Percentiles rank a stretch among this genome's conserved stretches.
phyloP scores from a whole-genome alignment of 495 filamentous ascomycete species.

The Aspergillus coremiiformis region DNA sequence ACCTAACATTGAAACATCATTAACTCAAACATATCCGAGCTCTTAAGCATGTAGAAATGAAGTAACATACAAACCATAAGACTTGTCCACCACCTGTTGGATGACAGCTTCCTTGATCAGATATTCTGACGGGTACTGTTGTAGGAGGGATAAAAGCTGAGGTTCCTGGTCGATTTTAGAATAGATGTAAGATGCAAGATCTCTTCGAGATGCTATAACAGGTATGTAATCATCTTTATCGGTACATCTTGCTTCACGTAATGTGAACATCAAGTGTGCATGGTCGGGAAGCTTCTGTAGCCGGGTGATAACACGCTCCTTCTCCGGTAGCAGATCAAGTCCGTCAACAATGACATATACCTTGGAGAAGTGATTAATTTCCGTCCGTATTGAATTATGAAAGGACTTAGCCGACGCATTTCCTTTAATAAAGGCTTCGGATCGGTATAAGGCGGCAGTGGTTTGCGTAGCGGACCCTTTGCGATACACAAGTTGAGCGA shows the following conservation, averaged over 20 bases:
- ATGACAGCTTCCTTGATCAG: no score
- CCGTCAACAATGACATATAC: slow-evolving; percentile 30
- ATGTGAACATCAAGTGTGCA: slow-evolving; percentile 27
- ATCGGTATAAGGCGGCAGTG: slow-evolving; percentile 18
- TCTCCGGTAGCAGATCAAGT: slow-evolving; percentile 23
- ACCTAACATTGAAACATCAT: slow-evolving; percentile 13
- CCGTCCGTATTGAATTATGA: slow-evolving; percentile 30
- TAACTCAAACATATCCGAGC: no score
- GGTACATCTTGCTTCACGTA: no score
- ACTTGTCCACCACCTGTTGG: no score
- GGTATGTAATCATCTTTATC: no score
- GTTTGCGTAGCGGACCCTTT: slow-evolving; percentile 19
- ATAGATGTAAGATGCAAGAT: no score
- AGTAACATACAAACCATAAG: no score
- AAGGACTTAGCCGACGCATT: slow-evolving; percentile 24
- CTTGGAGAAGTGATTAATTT: slow-evolving; percentile 27
- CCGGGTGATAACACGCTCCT: slow-evolving; percentile 25
- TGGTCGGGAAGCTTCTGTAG: slow-evolving; percentile 33
- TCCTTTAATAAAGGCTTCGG: slow-evolving; percentile 14
- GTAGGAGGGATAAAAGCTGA: no score
- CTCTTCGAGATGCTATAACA: no score
- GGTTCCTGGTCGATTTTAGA: no score
- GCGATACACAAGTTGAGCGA: slow-evolving; percentile 29
- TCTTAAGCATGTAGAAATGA: no score
- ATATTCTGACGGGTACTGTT: no score